These are phyloP conservation scores for Schizosaccharomyces lindneri DNA, from an alignment of 805 yeast species.

Conservation along the genomic window DNA sequence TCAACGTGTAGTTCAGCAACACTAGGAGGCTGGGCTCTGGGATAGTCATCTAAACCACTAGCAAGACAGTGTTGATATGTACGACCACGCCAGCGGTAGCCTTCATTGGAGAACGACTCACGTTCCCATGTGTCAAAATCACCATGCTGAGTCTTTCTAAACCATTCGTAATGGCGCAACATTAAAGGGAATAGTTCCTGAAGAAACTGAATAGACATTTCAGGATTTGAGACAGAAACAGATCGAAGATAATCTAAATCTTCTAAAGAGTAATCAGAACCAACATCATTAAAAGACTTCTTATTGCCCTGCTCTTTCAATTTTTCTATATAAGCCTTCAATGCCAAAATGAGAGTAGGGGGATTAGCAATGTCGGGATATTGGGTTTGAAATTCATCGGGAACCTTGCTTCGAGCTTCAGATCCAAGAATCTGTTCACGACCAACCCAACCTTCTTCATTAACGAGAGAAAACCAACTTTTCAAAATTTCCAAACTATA, in stretches of 20 bases:
- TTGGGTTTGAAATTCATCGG: conserved; percentile 59
- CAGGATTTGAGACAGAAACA: conserved; percentile 32
- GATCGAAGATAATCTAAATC: conserved; percentile 17
- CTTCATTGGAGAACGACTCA: conserved; percentile 27
- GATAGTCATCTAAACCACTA: conserved; percentile 88
- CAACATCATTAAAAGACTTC: neutral
- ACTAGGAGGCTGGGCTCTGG: conserved; percentile 60
- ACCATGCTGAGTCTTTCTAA: conserved; percentile 58
- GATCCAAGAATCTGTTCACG: conserved; percentile 83
- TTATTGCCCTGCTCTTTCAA: conserved; percentile 2
- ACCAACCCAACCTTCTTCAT: conserved; percentile 88
- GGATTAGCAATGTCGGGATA: conserved; percentile 84
- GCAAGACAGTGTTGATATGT: conserved; percentile 67
- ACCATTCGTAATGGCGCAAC: conserved; percentile 61
- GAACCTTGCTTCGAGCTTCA: conserved; percentile 75
- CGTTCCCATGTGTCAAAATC: conserved; percentile 47
- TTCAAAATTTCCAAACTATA: conserved; percentile 27
- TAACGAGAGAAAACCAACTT: conserved; percentile 73
- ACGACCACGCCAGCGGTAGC: conserved; percentile 84
- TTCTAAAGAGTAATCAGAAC: conserved; percentile 4
- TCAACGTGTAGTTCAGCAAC: conserved; percentile 80
- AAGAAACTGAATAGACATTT: conserved; percentile 14
- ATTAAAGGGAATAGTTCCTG: conserved; percentile 49
- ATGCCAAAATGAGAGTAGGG: conserved; percentile 55
- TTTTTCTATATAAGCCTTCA: conserved; percentile 7